Conservation (phyloP, 257 asterid genomes). For the Primulina huaijiensis region DNA sequence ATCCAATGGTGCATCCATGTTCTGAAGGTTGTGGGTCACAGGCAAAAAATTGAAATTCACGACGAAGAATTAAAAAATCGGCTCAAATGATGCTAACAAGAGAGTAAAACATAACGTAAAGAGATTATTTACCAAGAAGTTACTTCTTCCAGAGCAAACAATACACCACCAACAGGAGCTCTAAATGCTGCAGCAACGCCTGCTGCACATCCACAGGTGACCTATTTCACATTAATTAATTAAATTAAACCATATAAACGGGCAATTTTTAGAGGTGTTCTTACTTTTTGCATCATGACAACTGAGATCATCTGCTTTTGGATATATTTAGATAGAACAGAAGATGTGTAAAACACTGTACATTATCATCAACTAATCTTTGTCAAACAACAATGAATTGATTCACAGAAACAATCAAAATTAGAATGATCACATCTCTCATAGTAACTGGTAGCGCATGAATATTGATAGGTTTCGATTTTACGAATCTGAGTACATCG, state of each 20-base stretch:
- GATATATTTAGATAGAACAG: conserved; percentile 14
- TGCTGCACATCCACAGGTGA: conserved; percentile 99
- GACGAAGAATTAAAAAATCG: neutral
- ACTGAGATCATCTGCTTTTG: conserved; percentile 10
- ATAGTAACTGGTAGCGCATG: neutral
- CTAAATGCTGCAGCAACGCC: conserved; percentile 99
- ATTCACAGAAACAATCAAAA: conserved; percentile 9
- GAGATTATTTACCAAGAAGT: conserved; percentile 74
- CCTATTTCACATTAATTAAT: conserved; percentile 59
- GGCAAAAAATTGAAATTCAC: conserved; percentile 14
- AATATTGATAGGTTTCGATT: too few species aligned
- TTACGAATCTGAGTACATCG: too few species aligned
- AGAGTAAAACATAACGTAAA: conserved; percentile 7
- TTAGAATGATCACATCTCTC: neutral
- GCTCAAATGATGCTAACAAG: conserved; percentile 1
- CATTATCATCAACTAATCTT: conserved; percentile 11
- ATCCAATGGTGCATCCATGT: conserved; percentile 5
- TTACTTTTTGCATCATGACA: conserved; percentile 30
- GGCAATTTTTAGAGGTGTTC: conserved; percentile 38
- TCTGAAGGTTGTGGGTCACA: conserved; percentile 9
- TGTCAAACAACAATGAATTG: neutral
- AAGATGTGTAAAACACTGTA: conserved; percentile 13
- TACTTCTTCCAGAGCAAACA: conserved; percentile 97
- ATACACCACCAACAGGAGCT: conserved; percentile 99
- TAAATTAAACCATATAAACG: conserved; percentile 34